phyloP scores from a whole-genome alignment of 768 basidiomycete species.

The Rhodosporidiobolus odoratus region DNA sequence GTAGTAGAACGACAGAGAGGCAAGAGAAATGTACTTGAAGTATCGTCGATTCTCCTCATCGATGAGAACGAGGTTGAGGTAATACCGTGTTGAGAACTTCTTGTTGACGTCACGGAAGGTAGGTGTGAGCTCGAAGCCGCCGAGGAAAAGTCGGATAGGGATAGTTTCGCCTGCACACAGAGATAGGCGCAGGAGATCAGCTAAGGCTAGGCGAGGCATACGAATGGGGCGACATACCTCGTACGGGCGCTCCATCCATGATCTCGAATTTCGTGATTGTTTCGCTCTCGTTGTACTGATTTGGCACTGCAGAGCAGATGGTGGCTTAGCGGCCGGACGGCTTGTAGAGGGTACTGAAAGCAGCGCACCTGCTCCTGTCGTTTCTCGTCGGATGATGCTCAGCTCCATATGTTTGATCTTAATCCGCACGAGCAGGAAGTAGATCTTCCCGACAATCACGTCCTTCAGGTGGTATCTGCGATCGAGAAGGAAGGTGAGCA shows the following conservation, averaged over 20 bases:
- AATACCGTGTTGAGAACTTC: conserved; percentile 95
- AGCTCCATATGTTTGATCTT: conserved; percentile 99
- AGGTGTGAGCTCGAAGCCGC: conserved; percentile 95
- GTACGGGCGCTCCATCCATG: conserved; percentile 97
- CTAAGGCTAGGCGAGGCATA: background rate
- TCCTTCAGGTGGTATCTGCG: conserved; percentile 96
- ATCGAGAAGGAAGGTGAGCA: background rate
- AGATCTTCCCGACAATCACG: conserved; percentile 98
- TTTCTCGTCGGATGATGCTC: conserved; percentile 94
- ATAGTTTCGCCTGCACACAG: conserved; percentile 77
- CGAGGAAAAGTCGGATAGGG: conserved; percentile 93
- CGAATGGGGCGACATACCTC: conserved; percentile 54
- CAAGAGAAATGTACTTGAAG: conserved; percentile 58
- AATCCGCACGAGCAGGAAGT: conserved; percentile 95
- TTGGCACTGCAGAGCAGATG: conserved; percentile 58
- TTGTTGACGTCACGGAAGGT: conserved; percentile 99
- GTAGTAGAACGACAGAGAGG: background rate
- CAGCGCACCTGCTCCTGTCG: conserved; percentile 64
- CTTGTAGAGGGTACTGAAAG: background rate
- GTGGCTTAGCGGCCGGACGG: background rate
- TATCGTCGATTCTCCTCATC: conserved; percentile 97
- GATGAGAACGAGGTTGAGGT: conserved; percentile 92
- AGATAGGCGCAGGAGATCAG: background rate
- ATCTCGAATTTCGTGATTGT: conserved; percentile 99
- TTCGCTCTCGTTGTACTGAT: conserved; percentile 97